Percentiles rank a stretch among this genome's conserved stretches.
Evolutionary conservation across 2,329 filamentous ascomycete genomes (phyloP).

Genomic region (Alternaria rosae): DNA sequence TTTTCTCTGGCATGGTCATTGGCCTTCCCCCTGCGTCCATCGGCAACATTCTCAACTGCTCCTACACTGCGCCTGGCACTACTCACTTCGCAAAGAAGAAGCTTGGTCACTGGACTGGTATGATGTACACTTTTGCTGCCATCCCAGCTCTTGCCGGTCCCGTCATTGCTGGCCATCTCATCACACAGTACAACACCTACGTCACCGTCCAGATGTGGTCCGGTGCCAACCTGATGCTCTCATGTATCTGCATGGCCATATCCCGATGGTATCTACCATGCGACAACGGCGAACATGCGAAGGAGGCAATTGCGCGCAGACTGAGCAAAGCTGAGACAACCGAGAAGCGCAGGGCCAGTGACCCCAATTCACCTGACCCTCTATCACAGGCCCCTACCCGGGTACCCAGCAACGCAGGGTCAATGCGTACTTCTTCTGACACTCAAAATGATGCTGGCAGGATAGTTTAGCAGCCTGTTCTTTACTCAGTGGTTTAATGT

Average conservation of each 20-base stretch:
- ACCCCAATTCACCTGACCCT: slow-evolving; percentile 12
- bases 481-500: background rate
- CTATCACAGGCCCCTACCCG: slow-evolving; percentile 34
- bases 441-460: slow-evolving; percentile 16
- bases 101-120: slow-evolving; percentile 61
- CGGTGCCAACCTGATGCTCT: slow-evolving; percentile 52
- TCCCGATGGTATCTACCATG: slow-evolving; percentile 43
- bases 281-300: slow-evolving; percentile 34
- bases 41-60: slow-evolving; percentile 54
- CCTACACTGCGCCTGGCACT: slow-evolving; percentile 41
- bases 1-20: slow-evolving; percentile 59
- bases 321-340: slow-evolving; percentile 13
- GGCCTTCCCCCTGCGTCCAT: slow-evolving; percentile 60
- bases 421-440: slow-evolving; percentile 21
- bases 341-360: slow-evolving; percentile 19
- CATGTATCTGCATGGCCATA: slow-evolving; percentile 52
- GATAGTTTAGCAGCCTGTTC: slow-evolving; percentile 17
- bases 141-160: slow-evolving; percentile 57
- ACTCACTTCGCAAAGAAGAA: slow-evolving; percentile 43
- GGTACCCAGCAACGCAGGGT: slow-evolving; percentile 26
- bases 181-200: slow-evolving; percentile 52
- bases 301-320: slow-evolving; percentile 21
- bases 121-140: slow-evolving; percentile 60
- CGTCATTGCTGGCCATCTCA: slow-evolving; percentile 57
- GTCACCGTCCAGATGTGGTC: slow-evolving; percentile 59